These are phyloP conservation scores for Cladosporium sp. DNA, from an alignment of 2,329 filamentous ascomycete species.

Conservation along the genomic window DNA sequence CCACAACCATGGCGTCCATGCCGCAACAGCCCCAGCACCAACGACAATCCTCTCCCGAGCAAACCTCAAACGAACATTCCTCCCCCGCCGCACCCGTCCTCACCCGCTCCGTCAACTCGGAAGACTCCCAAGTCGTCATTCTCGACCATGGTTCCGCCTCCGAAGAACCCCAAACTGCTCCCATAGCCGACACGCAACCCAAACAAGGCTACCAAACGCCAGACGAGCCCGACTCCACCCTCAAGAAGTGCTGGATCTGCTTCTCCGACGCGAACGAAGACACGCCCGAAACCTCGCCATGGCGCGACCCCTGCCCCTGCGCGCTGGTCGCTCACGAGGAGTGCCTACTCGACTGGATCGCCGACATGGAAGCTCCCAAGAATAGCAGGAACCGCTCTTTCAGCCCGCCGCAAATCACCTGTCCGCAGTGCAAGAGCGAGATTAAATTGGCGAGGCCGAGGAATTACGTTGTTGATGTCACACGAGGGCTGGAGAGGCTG, in stretches of 20 bases:
- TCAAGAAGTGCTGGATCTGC: conserved; percentile 65
- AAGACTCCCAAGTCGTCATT: conserved; percentile 45
- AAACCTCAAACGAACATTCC: conserved; percentile 14
- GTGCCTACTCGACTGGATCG: conserved; percentile 87
- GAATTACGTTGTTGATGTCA: conserved; percentile 66
- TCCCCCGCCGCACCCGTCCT: conserved; percentile 21
- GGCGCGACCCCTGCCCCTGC: conserved; percentile 88
- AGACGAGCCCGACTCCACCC: conserved; percentile 32
- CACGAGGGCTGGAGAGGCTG: conserved; percentile 55
- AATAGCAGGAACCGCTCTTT: conserved; percentile 46
- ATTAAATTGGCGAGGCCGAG: conserved; percentile 73
- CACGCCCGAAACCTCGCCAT: conserved; percentile 57
- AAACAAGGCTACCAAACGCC: conserved; percentile 14
- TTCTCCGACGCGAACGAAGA: conserved; percentile 64
- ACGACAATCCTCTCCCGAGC: conserved; percentile 28
- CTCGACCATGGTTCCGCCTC: too few relatives aligned
- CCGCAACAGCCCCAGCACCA: conserved; percentile 29
- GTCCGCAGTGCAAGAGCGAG: conserved; percentile 82
- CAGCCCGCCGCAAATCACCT: conserved; percentile 61
- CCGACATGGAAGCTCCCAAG: conserved; percentile 71
- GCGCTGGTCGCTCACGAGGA: conserved; percentile 86
- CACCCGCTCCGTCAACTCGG: conserved; percentile 37
- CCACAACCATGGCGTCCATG: conserved; percentile 6
- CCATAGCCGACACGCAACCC: conserved; percentile 10
- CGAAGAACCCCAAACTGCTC: conserved; percentile 17